Percentiles rank a stretch among this genome's conserved stretches.
Conservation (phyloP, 495 filamentous ascomycete species). For the Choiromyces venosus region DNA sequence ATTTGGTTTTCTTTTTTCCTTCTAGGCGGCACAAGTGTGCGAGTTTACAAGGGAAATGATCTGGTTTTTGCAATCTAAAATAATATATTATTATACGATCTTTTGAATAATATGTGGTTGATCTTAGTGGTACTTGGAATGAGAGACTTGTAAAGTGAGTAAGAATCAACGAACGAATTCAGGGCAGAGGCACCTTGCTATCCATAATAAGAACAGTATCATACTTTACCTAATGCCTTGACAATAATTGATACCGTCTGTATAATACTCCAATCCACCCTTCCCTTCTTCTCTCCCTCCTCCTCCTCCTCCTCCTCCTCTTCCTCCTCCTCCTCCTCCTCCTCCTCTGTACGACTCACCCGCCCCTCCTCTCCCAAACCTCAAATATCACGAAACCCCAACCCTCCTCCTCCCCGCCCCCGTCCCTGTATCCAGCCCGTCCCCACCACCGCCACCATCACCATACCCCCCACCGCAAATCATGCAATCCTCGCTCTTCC, state of each 20-base stretch:
- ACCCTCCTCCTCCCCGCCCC: not conserved
- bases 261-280: not conserved
- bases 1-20: not conserved
- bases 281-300: too few relatives aligned
- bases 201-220: not conserved
- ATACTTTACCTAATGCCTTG: not conserved
- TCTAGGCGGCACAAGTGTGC: not conserved
- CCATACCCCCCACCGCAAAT: not conserved
- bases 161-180: not conserved
- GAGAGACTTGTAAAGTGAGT: not conserved
- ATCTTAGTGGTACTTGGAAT: not conserved
- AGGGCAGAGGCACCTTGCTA: not conserved
- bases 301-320: not conserved
- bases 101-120: not conserved
- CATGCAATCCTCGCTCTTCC: not conserved
- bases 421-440: not conserved
- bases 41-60: not conserved
- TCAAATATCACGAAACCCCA: not conserved
- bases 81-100: not conserved
- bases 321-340: too few relatives aligned
- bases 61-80: not conserved
- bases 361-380: too few relatives aligned
- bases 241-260: not conserved
- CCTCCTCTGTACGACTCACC: too few relatives aligned
- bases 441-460: not conserved